A percentile compares a stretch with the other conserved stretches of the same genome.
These are phyloP conservation scores for Pichia nanzhaoensis DNA, from an alignment of 805 yeast species.

Conservation along the genomic window DNA sequence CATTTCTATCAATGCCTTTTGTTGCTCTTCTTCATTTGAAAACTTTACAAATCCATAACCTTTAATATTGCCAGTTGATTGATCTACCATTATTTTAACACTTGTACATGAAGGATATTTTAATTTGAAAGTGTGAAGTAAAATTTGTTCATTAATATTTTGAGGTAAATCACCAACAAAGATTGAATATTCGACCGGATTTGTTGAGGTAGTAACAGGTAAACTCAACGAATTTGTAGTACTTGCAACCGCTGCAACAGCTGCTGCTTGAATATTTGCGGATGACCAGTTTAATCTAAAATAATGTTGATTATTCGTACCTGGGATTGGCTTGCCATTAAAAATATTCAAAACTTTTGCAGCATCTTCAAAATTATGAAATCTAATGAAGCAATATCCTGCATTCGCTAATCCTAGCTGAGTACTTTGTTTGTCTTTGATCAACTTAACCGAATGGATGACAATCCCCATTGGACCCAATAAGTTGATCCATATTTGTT, in stretches of 20 bases:
- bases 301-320: conserved; percentile 42
- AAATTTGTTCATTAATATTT: conserved; percentile 59
- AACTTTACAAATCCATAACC: conserved; percentile 92
- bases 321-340: conserved; percentile 68
- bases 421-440: conserved; percentile 50
- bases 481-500: conserved; percentile 55
- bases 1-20: conserved; percentile 71
- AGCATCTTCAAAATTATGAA: conserved; percentile 54
- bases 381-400: conserved; percentile 81
- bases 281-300: conserved; percentile 82
- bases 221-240: conserved; percentile 9
- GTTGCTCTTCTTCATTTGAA: conserved; percentile 55
- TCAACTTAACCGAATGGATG: conserved; percentile 53
- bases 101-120: conserved; percentile 68
- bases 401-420: conserved; percentile 38
- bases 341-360: conserved; percentile 52
- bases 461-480: conserved; percentile 50
- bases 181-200: conserved; percentile 47
- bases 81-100: conserved; percentile 75
- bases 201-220: conserved; percentile 10
- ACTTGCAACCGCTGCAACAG: conserved; percentile 15
- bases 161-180: conserved; percentile 83
- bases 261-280: conserved; percentile 22
- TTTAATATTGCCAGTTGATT: conserved; percentile 58
- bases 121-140: conserved; percentile 59